A percentile compares a stretch with the other conserved stretches of the same genome.
These are phyloP conservation scores for Talaromyces sp. DNA, from an alignment of 2,329 filamentous ascomycete genomes.

Conservation along the genomic window DNA sequence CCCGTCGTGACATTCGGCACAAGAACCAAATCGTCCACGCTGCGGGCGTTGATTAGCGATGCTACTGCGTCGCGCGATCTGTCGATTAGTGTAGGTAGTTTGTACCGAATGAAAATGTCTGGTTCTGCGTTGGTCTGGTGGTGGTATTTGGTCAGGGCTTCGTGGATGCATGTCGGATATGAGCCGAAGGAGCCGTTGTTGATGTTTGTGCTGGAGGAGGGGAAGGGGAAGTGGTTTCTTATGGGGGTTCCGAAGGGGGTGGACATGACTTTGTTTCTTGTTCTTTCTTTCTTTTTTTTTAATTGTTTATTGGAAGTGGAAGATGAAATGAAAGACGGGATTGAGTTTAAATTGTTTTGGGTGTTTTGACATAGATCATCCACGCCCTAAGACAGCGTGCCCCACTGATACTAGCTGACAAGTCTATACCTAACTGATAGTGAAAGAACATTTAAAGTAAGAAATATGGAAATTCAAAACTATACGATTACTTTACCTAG, in stretches of 20 bases:
- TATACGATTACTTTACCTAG: background rate
- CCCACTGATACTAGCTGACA: background rate
- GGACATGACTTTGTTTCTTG: background rate
- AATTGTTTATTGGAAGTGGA: background rate
- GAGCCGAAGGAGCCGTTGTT: constrained; percentile 67
- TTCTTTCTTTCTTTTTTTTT: background rate
- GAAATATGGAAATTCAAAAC: background rate
- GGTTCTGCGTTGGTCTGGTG: constrained; percentile 62
- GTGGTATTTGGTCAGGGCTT: constrained; percentile 60
- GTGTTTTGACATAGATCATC: background rate
- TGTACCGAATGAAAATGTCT: constrained; percentile 71
- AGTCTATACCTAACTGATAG: no score
- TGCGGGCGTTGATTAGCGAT: constrained; percentile 58
- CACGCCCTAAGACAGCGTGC: background rate
- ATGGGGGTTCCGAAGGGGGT: background rate
- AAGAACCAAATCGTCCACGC: constrained; percentile 63
- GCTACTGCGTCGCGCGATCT: constrained; percentile 47
- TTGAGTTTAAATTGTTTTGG: background rate
- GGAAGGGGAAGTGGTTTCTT: constrained; percentile 40
- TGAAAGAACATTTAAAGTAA: no score
- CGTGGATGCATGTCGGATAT: constrained; percentile 59
- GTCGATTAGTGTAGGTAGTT: constrained; percentile 60
- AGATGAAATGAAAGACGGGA: background rate
- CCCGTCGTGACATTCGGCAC: constrained; percentile 72
- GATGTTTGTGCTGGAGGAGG: constrained; percentile 3